phyloP scores from a whole-genome alignment of 257 asterid species.

The Penstemon davidsonii region DNA sequence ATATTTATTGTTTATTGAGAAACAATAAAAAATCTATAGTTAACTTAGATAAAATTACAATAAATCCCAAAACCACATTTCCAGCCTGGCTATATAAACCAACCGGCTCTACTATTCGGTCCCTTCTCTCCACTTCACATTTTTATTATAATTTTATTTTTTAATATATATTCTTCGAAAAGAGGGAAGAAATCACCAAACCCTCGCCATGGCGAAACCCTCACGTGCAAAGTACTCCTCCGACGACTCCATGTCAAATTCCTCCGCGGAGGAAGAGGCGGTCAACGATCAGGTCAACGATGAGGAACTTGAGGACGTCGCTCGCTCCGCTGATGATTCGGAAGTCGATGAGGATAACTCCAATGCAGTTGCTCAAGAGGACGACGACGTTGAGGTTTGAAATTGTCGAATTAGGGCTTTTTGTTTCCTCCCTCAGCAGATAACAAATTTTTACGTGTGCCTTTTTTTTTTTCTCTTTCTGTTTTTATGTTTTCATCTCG shows the following conservation, averaged over 20 bases:
- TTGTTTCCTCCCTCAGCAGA: not conserved
- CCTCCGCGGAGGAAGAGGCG: conserved; percentile 65
- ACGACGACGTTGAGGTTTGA: conserved; percentile 62
- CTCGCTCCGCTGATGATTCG: conserved; percentile 74
- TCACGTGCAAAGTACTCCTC: conserved; percentile 51
- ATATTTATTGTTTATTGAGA: no score
- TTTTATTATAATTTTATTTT: not conserved
- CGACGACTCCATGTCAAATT: conserved; percentile 52
- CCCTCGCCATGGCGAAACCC: conserved; percentile 59
- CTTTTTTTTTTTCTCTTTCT: not conserved
- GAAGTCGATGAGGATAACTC: conserved; percentile 56
- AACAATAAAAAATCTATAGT: no score
- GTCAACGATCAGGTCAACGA: conserved; percentile 59
- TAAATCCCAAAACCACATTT: conserved; percentile 17
- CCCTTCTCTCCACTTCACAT: conserved; percentile 3
- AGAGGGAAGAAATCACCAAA: conserved; percentile 21
- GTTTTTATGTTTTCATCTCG: not conserved
- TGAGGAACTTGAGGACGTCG: conserved; percentile 94
- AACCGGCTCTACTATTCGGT: conserved; percentile 22
- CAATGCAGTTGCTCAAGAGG: conserved; percentile 39
- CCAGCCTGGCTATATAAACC: conserved; percentile 32
- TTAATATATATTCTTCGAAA: conserved; percentile 6
- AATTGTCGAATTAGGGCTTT: not conserved
- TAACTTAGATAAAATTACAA: not conserved
- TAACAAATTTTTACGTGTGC: not conserved